A percentile compares a stretch with the other conserved stretches of the same genome.
Evolutionary conservation across 495 filamentous ascomycete species (phyloP).

Genomic region (Cryomyces antarcticus): DNA sequence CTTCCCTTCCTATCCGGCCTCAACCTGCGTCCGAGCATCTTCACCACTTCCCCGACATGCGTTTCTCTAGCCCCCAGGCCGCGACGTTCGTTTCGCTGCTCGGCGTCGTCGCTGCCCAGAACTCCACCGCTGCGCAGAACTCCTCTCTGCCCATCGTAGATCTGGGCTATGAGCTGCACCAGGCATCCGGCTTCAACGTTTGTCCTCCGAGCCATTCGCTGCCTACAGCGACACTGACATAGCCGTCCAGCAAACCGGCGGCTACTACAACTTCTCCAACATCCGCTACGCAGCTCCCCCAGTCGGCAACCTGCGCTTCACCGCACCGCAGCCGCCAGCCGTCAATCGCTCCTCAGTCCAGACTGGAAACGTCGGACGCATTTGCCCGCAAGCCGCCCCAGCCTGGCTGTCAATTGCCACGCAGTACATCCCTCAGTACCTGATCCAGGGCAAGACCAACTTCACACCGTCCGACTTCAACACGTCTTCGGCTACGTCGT

Average conservation of each 20-base stretch:
- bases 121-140: not conserved
- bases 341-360: constrained; percentile 19
- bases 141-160: constrained; percentile 23
- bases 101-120: not conserved
- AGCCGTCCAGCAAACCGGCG: constrained; percentile 7
- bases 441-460: constrained; percentile 16
- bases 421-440: constrained; percentile 18
- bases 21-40: no score
- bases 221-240: not conserved
- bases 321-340: constrained; percentile 20
- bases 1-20: no score
- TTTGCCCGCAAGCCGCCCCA: constrained; percentile 31
- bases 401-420: constrained; percentile 21
- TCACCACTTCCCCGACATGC: not conserved
- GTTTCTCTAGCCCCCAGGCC: not conserved
- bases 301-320: constrained; percentile 29
- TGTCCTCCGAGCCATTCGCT: constrained; percentile 1
- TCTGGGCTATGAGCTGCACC: constrained; percentile 29
- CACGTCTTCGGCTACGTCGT: constrained; percentile 6
- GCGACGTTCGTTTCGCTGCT: not conserved
- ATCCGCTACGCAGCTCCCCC: constrained; percentile 40
- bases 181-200: constrained; percentile 26
- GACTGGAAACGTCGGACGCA: constrained; percentile 22
- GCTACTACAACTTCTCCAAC: constrained; percentile 36
- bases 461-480: constrained; percentile 9